A percentile compares a stretch with the other conserved stretches of the same genome.
phyloP scores from a whole-genome alignment of 148 eudicot species.

The Silene uniflora region DNA sequence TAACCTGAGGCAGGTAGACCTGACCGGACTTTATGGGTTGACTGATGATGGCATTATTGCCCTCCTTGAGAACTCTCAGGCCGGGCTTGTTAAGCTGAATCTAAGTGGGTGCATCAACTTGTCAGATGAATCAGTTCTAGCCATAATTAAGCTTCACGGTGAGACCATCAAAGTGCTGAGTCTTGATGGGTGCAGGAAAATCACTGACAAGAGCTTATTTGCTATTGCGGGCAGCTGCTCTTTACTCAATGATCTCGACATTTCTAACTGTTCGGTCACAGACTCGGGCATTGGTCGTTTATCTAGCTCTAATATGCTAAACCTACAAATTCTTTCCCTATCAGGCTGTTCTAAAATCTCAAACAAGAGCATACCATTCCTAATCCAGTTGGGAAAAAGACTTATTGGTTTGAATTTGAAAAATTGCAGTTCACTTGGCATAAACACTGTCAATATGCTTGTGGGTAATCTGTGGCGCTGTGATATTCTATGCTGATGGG shows the following conservation, averaged over 20 bases:
- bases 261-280: slow-evolving; percentile 65
- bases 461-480: slow-evolving; percentile 51
- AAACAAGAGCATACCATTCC: slow-evolving; percentile 53
- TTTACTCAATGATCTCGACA: slow-evolving; percentile 61
- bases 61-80: slow-evolving; percentile 43
- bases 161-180: slow-evolving; percentile 59
- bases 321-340: slow-evolving; percentile 62
- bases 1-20: slow-evolving; percentile 54
- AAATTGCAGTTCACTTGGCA: slow-evolving; percentile 68
- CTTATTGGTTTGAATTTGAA: slow-evolving; percentile 70
- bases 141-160: slow-evolving; percentile 57
- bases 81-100: slow-evolving; percentile 66
- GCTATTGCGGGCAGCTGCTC: slow-evolving; percentile 49
- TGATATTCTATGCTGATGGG: too few species aligned
- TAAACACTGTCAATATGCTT: slow-evolving; percentile 44
- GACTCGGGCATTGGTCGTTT: slow-evolving; percentile 62
- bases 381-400: slow-evolving; percentile 50
- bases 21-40: slow-evolving; percentile 58
- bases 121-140: slow-evolving; percentile 45
- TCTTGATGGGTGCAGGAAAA: slow-evolving; percentile 65
- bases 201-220: slow-evolving; percentile 53
- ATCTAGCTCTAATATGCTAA: slow-evolving; percentile 40
- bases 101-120: slow-evolving; percentile 67
- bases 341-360: slow-evolving; percentile 68
- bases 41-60: slow-evolving; percentile 63